Conservation (phyloP, 2,329 filamentous ascomycete genomes). For the Metarhizium sp. region DNA sequence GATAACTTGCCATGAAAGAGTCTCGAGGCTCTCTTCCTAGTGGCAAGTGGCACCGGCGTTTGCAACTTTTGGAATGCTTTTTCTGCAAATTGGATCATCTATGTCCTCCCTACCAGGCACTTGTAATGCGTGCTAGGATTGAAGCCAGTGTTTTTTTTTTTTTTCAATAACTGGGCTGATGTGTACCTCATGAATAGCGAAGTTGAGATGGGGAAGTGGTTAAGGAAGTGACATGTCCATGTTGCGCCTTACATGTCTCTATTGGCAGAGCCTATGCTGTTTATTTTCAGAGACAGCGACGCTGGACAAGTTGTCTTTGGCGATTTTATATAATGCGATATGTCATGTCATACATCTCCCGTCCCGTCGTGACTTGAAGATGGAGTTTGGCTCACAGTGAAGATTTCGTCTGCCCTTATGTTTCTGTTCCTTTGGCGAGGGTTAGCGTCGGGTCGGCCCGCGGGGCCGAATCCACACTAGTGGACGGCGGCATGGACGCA, state of each 20-base stretch:
- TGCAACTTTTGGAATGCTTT: not conserved
- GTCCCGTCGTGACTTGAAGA: too few species aligned
- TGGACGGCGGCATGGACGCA: not conserved
- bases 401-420: too few species aligned
- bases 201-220: not conserved
- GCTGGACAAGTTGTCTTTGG: not conserved
- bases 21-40: not conserved
- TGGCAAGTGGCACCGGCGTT: not conserved
- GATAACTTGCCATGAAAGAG: not conserved
- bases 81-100: not conserved
- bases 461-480: not conserved
- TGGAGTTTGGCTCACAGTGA: too few species aligned
- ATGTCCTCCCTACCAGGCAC: not conserved
- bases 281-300: not conserved
- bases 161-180: not conserved
- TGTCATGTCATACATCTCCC: not conserved
- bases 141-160: not conserved
- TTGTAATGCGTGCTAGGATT: not conserved
- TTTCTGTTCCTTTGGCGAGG: not conserved
- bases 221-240: not conserved
- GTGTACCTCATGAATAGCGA: not conserved
- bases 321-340: not conserved
- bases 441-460: not conserved
- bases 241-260: not conserved
- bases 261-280: too few species aligned